Base-by-base conservation (phyloP, 2,329 filamentous ascomycete genomes). In the Pseudogymnoascus sp. region DNA sequence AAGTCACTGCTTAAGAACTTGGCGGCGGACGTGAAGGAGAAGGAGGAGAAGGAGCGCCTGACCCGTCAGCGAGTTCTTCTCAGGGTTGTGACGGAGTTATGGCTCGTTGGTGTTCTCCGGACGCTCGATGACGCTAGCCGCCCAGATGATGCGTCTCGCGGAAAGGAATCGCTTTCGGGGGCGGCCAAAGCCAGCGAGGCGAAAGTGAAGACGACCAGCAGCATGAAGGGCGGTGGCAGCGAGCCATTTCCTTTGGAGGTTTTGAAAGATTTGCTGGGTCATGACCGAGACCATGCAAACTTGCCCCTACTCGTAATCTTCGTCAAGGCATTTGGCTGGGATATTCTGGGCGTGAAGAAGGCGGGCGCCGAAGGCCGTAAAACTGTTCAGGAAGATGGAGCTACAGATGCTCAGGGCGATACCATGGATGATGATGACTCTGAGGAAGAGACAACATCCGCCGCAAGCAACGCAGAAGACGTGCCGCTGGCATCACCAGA, bases 161-260 rank as follows among this genome's bases (percentile, higher is more conserved):
- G 71, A 25, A 85, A 81, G 74, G 82, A 80, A 73, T 69, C 70
- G 16, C 65, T 72, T 16, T 65, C 67, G 20, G 65, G 63, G 30
- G 78, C 78, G 2, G 78, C 83, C 39, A 96, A 92, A 73, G 76
- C 80, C 6, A 83, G 78, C 54, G 85, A 82, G 67, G 74, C 76
- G 64, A 89, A 80, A 78, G 79, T 77, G 67, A 83, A 83, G 63
- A 70, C 79, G 8, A 72, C 75, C 38, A 79, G 80, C 22, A 75
- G 77, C 59, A 84, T 85, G 63, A 85, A 85, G 65, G 81, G 82
- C 28, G 85, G 82, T 39, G 86, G 88, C 63, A 83, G 90, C 1
- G 94, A 99, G 65, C 94, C 94, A 0, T 97, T 99, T 67, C 95
- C 95, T 3, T 79, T 99, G 18, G 94, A 99, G 73, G 93, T 97